A percentile compares a stretch with the other conserved stretches of the same genome.
Conservation (phyloP, 2,329 filamentous ascomycete genomes). For the Cladorrhinum sp. region DNA sequence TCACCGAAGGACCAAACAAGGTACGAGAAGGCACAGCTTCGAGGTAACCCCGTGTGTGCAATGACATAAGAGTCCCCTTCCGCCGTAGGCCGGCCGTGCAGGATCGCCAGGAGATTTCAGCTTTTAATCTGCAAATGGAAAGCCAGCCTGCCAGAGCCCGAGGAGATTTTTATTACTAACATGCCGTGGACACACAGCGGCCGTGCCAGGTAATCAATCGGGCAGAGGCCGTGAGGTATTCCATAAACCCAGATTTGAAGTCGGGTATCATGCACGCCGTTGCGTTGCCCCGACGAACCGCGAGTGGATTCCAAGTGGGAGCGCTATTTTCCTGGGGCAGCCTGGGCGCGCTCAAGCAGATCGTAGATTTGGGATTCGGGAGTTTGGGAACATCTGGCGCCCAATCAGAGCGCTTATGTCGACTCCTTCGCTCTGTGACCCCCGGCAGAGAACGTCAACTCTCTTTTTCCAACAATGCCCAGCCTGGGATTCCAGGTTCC, state of each 20-base stretch:
- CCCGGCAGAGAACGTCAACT: constrained; percentile 18
- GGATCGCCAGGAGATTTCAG: constrained; percentile 4
- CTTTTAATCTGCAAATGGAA: neutral
- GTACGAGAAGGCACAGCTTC: constrained; percentile 1
- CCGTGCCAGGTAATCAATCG: neutral
- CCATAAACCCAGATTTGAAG: neutral
- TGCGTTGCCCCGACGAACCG: constrained; percentile 5
- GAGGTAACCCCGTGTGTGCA: neutral
- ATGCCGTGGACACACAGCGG: neutral
- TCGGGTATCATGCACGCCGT: neutral
- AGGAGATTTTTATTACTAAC: neutral
- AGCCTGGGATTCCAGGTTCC: constrained; percentile 7
- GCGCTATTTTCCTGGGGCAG: constrained; percentile 2
- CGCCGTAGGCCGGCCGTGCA: neutral
- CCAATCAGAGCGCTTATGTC: constrained; percentile 9
- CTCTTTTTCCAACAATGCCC: constrained; percentile 11
- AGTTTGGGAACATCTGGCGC: neutral
- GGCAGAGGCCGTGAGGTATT: neutral
- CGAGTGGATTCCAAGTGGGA: constrained; percentile 1
- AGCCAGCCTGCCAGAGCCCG: neutral
- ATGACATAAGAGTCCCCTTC: neutral
- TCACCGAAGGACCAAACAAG: neutral
- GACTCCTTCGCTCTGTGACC: constrained; percentile 2
- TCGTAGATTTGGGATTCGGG: neutral
- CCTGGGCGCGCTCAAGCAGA: neutral